Percentiles rank a stretch among this genome's conserved stretches.
Evolutionary conservation across 371 early-diverging fungal genomes (phyloP).

Genomic region (Actinomucor elegans): DNA sequence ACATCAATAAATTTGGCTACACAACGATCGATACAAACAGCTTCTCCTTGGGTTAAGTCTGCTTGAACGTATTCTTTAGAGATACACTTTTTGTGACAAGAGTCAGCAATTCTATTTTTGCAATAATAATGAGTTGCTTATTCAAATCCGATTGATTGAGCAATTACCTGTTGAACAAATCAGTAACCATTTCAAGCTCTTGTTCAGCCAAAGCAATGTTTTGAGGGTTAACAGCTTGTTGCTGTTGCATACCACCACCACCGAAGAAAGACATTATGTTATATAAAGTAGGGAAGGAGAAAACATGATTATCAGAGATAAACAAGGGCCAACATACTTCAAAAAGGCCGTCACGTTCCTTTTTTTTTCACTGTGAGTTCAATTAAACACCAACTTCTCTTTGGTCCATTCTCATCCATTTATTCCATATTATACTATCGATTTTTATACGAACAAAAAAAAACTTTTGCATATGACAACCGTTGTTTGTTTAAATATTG

Average conservation of each 20-base stretch:
- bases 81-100: conserved; percentile 86
- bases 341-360: neutral
- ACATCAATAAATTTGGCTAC: conserved; percentile 83
- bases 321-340: neutral
- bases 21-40: conserved; percentile 91
- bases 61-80: conserved; percentile 69
- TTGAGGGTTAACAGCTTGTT: conserved; percentile 67
- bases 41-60: conserved; percentile 90
- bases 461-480: too few species aligned
- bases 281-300: neutral
- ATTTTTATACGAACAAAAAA: too few species aligned
- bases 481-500: too few species aligned
- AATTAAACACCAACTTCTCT: too few species aligned
- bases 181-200: conserved; percentile 83
- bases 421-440: too few species aligned
- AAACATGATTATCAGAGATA: neutral
- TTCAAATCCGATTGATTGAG: neutral
- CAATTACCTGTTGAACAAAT: conserved; percentile 76
- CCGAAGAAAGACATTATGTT: conserved; percentile 51
- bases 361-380: too few species aligned
- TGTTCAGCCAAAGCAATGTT: conserved; percentile 83
- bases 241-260: conserved; percentile 30
- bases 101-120: conserved; percentile 64
- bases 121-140: neutral
- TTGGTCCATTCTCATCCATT: too few species aligned